phyloP scores from a whole-genome alignment of 768 basidiomycete genomes.

The Termitomyces bulborhizus region DNA sequence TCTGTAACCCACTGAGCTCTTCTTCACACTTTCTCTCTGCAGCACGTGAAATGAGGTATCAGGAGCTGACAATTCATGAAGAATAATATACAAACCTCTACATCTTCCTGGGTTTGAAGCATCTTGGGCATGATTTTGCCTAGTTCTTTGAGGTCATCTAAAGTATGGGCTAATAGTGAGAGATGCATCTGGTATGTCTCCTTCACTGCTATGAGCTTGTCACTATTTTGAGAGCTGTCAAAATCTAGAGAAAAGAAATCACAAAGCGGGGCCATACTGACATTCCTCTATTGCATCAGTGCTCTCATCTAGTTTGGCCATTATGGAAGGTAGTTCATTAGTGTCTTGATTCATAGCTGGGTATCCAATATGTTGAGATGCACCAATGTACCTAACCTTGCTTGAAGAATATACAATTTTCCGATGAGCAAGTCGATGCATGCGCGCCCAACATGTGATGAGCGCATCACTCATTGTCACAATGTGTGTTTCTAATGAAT shows the following conservation, averaged over 20 bases:
- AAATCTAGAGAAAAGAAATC: neutral
- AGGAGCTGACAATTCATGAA: neutral
- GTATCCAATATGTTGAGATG: neutral
- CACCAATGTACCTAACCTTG: too few species aligned
- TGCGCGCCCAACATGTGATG: too few species aligned
- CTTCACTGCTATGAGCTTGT: conserved; percentile 40
- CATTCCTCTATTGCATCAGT: conserved; percentile 44
- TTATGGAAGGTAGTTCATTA: conserved; percentile 68
- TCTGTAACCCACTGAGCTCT: conserved; percentile 49
- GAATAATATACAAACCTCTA: conserved; percentile 45
- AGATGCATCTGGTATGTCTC: conserved; percentile 39
- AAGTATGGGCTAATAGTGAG: conserved; percentile 37
- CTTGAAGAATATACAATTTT: too few species aligned
- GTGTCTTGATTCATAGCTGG: conserved; percentile 79
- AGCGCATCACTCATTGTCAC: too few species aligned
- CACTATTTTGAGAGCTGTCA: conserved; percentile 28
- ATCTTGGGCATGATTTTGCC: conserved; percentile 78
- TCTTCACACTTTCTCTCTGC: conserved; percentile 45
- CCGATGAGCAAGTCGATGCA: too few species aligned
- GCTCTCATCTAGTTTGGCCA: conserved; percentile 63
- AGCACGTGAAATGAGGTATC: neutral
- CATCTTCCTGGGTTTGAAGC: conserved; percentile 58
- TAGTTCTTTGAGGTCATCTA: conserved; percentile 69
- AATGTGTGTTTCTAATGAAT: too few species aligned
- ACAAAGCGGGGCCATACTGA: conserved; percentile 38